These are phyloP conservation scores for Barnettozyma botsteinii DNA, from an alignment of 805 yeast genomes.

Conservation along the genomic window DNA sequence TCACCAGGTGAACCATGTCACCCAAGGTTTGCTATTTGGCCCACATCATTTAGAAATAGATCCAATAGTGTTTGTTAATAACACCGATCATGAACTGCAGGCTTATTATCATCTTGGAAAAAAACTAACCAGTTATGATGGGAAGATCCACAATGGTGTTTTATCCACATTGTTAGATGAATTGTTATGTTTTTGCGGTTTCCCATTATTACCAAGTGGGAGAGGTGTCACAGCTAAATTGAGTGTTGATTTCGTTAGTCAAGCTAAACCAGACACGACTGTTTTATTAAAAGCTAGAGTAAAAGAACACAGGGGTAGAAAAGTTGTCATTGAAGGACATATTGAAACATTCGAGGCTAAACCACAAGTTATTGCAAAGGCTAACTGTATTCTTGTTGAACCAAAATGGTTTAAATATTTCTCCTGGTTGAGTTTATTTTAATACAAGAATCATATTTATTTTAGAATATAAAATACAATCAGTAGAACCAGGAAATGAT, in stretches of 20 bases:
- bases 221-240: conserved; percentile 88
- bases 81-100: conserved; percentile 44
- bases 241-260: conserved; percentile 49
- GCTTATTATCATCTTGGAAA: conserved; percentile 70
- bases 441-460: not conserved
- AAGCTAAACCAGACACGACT: conserved; percentile 49
- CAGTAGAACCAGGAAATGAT: too few relatives aligned
- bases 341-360: conserved; percentile 44
- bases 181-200: conserved; percentile 80
- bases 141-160: conserved; percentile 77
- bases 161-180: conserved; percentile 79
- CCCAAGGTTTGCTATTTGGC: conserved; percentile 67
- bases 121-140: conserved; percentile 59
- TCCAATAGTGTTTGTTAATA: conserved; percentile 59
- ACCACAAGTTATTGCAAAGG: conserved; percentile 47
- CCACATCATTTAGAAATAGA: conserved; percentile 65
- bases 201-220: conserved; percentile 68
- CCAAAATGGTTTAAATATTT: conserved; percentile 84
- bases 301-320: conserved; percentile 63
- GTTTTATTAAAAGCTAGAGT: conserved; percentile 67
- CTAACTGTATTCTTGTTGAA: conserved; percentile 70
- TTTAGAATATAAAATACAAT: too few relatives aligned
- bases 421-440: conserved; percentile 43
- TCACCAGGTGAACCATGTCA: conserved; percentile 59
- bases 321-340: conserved; percentile 70